Evolutionary conservation across 345 rosid genomes (phyloP), one percentile per base, ranked within the genome.

Genomic region (Camelina laxa): DNA sequence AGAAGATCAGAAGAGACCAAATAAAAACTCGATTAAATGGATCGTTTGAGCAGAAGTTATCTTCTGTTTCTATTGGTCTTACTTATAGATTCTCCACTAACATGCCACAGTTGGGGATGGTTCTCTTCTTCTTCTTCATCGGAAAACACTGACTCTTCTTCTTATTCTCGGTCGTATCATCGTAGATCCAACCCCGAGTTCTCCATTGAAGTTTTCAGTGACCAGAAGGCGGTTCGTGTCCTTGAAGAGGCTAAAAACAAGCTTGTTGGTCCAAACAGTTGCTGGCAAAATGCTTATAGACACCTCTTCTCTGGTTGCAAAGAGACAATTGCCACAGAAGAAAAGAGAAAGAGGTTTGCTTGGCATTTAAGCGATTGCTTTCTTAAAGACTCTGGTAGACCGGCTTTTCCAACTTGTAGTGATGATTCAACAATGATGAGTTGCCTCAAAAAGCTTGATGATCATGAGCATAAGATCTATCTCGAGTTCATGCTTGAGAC

Each of bases 361-460:
- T 94, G 97, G 97, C 79, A 83, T 63, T 81, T 91, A 8, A 87
- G 88, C 2, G 95, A 91, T 67, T 94, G 98, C 80, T 94, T 90
- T 31, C 85, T 88, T 8, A 85, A 68, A 48, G 91, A 87, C 51
- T 88, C 97, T 0, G 96, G 93, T 6, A 69, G 93, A 66, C 60
- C 74, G 0, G 59, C 84, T 72, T 87, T 88, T 30, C 96, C 98
- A 0, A 42, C 27, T 1, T 91, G 98, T 20, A 81, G 81, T 13
- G 53, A 63, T 11, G 67, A 81, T 7, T 69, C 85, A 27, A 39
- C 84, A n/a, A 90, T 89, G 96, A 35, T 80, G 61, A 65, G 69
- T 60, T 94, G 96, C 61, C 85, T 89, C 19, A 76, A 75, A 56
- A 84, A 75, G 73, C 77, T 92, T 7, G 80, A 82, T 54, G 88